These are phyloP conservation scores for Lenzites betulinus DNA, from an alignment of 768 basidiomycete species.

Conservation along the genomic window DNA sequence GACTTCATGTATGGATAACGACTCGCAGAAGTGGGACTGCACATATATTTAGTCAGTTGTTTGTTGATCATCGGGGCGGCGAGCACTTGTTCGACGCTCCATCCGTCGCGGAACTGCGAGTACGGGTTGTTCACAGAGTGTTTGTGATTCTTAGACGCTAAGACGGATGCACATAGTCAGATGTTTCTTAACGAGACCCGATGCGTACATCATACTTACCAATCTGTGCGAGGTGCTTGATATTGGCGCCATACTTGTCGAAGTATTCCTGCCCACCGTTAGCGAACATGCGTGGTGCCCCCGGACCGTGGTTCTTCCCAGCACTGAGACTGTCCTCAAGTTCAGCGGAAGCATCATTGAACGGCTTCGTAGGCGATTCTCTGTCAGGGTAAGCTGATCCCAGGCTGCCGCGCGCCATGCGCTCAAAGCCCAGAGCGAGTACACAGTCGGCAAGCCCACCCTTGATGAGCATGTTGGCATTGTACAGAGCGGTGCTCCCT, in stretches of 20 bases:
- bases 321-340: slow-evolving; percentile 46
- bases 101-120: slow-evolving; percentile 80
- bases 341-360: slow-evolving; percentile 45
- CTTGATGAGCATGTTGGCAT: slow-evolving; percentile 72
- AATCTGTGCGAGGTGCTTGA: slow-evolving; percentile 74
- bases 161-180: neutral
- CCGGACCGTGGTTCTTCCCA: slow-evolving; percentile 68
- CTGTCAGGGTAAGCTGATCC: slow-evolving; percentile 63
- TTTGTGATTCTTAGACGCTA: slow-evolving; percentile 82
- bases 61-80: slow-evolving; percentile 68
- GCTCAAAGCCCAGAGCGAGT: slow-evolving; percentile 84
- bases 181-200: neutral
- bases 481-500: slow-evolving; percentile 75
- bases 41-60: slow-evolving; percentile 82
- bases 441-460: slow-evolving; percentile 71
- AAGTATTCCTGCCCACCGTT: slow-evolving; percentile 79
- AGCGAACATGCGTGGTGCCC: slow-evolving; percentile 72
- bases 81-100: slow-evolving; percentile 71
- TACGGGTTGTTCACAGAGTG: slow-evolving; percentile 86
- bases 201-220: slow-evolving; percentile 43
- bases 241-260: slow-evolving; percentile 65
- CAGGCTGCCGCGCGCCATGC: slow-evolving; percentile 76
- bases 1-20: neutral
- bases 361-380: slow-evolving; percentile 47
- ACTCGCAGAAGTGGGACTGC: slow-evolving; percentile 76